Evolutionary conservation across 352 stramenopile genomes (phyloP), one percentile per base, ranked within the genome.

Genomic region (Globisporangium canariense): DNA sequence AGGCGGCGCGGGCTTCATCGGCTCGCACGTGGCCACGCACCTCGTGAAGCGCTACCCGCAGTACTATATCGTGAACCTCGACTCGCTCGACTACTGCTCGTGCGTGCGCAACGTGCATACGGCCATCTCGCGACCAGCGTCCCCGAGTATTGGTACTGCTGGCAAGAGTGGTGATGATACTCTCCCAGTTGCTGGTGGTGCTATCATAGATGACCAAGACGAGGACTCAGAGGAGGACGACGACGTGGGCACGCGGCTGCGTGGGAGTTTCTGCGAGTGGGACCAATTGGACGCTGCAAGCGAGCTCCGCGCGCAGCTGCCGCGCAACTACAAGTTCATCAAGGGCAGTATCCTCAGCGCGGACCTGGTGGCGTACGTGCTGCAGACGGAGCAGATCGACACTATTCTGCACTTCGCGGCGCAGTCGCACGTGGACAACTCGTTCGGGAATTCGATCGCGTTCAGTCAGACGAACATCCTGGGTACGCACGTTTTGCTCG

Each of bases 391-490:
- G 73, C 76, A 90, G 16, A 99, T 99, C 63, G 97, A 99, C 71
- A 99, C 96, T 38, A 94, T 99, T 60, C 76, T 99, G 71, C 97
- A 99, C 80, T 99, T 99, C 81, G 97, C 97, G 4, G 97, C 97
- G 8, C 96, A 99, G 76, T 99, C 95, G 8, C 94, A 98, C 67
- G 93, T 98, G 38, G 97, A 99, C 77, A 98, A 99, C 72, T 99
- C 96, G 16, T 99, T 99, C 73, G 97, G 97, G 14, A 99, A 99
- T 73, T 98, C 95, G 34, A 97, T 99, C 72, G 84, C 90, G 61
- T 99, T 99, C 71, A 98, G 96, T 50, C 88, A 98, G 59, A 98
- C 95, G 65, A 99, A 99, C 75, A 98, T 99, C 57, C 78, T 98
- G 45, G 97, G 97, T 43, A 99, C 97, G 5, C 97, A 99, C 70